phyloP scores from a whole-genome alignment of 345 rosid species.

The Passiflora organensis region DNA sequence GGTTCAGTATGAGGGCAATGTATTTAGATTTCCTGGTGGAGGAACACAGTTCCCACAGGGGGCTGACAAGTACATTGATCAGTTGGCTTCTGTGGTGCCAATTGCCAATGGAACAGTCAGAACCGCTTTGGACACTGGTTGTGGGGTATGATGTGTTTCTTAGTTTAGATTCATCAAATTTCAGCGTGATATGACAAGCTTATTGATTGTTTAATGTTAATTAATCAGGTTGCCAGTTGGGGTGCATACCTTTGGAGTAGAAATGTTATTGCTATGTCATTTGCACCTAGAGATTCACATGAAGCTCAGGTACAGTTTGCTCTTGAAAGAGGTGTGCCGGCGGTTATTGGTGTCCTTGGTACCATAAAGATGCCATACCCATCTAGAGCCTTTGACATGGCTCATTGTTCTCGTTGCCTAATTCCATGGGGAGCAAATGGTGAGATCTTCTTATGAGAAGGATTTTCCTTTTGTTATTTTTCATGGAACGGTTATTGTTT shows the following conservation, averaged over 20 bases:
- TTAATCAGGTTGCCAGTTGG: conserved; percentile 88
- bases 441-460: conserved; percentile 25
- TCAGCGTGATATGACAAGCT: neutral
- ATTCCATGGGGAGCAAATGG: conserved; percentile 98
- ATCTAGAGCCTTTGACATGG: conserved; percentile 90
- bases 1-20: conserved; percentile 94
- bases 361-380: conserved; percentile 90
- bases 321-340: conserved; percentile 97
- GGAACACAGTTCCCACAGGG: conserved; percentile 99
- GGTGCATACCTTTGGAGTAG: conserved; percentile 98
- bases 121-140: conserved; percentile 95
- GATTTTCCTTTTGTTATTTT: conserved; percentile 3
- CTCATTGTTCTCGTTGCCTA: conserved; percentile 97
- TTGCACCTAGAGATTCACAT: conserved; percentile 97
- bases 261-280: conserved; percentile 92
- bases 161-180: neutral
- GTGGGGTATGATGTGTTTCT: conserved; percentile 66
- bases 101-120: conserved; percentile 87
- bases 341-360: conserved; percentile 97
- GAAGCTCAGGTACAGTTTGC: conserved; percentile 99
- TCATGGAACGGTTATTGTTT: conserved; percentile 8
- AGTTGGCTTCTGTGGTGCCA: conserved; percentile 89
- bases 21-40: conserved; percentile 96
- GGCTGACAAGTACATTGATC: conserved; percentile 90
- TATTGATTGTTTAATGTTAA: neutral